Percentiles rank a stretch among this genome's conserved stretches.
These are phyloP conservation scores for Knoxia roxburghii DNA, from an alignment of 257 asterid species.

Conservation along the genomic window DNA sequence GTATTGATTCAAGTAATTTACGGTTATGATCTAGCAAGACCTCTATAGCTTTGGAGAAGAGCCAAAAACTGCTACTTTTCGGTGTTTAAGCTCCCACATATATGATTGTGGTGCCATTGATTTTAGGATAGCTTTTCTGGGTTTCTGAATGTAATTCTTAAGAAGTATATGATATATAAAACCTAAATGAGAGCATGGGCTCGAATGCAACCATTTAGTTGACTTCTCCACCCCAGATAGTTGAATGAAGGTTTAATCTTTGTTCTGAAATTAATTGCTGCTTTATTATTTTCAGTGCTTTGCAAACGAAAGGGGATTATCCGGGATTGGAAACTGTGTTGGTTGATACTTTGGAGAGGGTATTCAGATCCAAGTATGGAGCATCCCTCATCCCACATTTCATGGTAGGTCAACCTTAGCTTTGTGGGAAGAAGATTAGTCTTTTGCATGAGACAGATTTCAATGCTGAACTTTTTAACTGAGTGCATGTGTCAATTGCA, in stretches of 20 bases:
- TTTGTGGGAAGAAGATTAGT: not conserved
- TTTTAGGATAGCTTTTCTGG: not conserved
- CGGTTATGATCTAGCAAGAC: not conserved
- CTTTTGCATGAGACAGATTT: not conserved
- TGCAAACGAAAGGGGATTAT: slow-evolving; percentile 67
- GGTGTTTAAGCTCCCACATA: not conserved
- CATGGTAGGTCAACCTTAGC: slow-evolving; percentile 44
- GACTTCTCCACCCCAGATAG: too few species aligned
- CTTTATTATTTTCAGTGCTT: slow-evolving; percentile 41
- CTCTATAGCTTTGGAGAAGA: not conserved
- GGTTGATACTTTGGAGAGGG: slow-evolving; percentile 69
- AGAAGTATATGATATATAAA: too few species aligned
- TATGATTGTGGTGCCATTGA: not conserved
- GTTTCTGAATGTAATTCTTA: too few species aligned
- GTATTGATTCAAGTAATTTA: not conserved
- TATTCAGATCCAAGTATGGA: slow-evolving; percentile 80
- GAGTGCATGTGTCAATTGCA: not conserved
- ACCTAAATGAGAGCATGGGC: too few species aligned
- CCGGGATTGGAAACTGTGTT: slow-evolving; percentile 75
- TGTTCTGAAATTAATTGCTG: slow-evolving; percentile 13
- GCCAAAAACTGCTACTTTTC: not conserved
- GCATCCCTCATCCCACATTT: slow-evolving; percentile 87
- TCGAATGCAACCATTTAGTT: too few species aligned
- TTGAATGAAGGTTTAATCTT: too few species aligned
- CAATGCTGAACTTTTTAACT: not conserved